These are phyloP conservation scores for Noccaea bulbosa DNA, from an alignment of 345 rosid genomes.

Conservation along the genomic window DNA sequence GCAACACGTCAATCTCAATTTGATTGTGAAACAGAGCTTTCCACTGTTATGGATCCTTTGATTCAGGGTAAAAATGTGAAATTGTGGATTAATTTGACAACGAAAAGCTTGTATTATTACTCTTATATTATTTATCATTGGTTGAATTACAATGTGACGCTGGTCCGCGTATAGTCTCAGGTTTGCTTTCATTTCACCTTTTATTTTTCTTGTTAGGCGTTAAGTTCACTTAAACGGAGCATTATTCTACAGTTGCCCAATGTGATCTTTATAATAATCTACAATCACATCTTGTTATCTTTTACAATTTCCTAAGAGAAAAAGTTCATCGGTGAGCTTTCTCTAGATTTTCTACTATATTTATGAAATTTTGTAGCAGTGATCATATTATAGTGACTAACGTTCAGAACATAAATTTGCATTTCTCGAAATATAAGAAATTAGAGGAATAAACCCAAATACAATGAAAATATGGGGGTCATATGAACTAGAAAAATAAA, in stretches of 20 bases:
- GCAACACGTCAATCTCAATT: too few species aligned
- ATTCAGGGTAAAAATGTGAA: background rate
- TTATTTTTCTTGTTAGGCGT: background rate
- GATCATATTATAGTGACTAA: conserved; percentile 7
- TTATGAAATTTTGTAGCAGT: background rate
- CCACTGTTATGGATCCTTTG: too few species aligned
- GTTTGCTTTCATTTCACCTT: conserved; percentile 18
- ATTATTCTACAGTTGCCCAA: too few species aligned
- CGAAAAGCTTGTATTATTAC: background rate
- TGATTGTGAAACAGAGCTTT: too few species aligned
- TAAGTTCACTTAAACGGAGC: background rate
- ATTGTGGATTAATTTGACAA: background rate
- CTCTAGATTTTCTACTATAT: background rate
- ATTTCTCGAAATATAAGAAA: background rate
- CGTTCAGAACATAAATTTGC: background rate
- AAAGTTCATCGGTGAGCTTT: background rate
- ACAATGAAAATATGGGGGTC: conserved; percentile 1
- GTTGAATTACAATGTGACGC: conserved; percentile 19
- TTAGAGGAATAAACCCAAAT: background rate
- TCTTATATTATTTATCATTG: background rate
- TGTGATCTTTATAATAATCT: too few species aligned
- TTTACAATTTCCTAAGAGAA: background rate
- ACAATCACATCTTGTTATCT: background rate
- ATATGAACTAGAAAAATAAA: conserved; percentile 2
- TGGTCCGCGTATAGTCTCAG: conserved; percentile 24